Evolutionary conservation across 2,329 filamentous ascomycete genomes (phyloP).

Genomic region (Xylaria sp.): DNA sequence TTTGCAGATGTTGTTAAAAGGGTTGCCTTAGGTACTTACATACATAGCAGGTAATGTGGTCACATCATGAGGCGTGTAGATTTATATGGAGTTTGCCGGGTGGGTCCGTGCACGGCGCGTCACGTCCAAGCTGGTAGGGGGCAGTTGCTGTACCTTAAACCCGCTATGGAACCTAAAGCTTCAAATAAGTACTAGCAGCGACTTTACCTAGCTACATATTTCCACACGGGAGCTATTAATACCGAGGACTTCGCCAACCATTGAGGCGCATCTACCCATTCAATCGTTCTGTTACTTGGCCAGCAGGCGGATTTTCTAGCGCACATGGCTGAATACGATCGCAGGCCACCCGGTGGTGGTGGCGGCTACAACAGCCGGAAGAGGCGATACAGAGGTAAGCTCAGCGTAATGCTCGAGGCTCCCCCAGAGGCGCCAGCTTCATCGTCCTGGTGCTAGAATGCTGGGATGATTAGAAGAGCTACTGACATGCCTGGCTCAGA

Average conservation of each 20-base stretch:
- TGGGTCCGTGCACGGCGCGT: conserved; percentile 36
- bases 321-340: conserved; percentile 68
- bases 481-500: conserved; percentile 55
- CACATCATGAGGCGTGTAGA: not conserved
- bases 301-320: not conserved
- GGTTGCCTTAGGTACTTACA: not conserved
- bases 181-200: not conserved
- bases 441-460: conserved; percentile 1
- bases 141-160: conserved; percentile 6
- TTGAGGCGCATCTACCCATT: conserved; percentile 15
- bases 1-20: not conserved
- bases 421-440: not conserved
- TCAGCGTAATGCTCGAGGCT: conserved; percentile 7
- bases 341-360: conserved; percentile 60
- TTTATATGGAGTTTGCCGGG: not conserved
- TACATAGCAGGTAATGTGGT: not conserved
- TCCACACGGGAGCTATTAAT: conserved; percentile 11
- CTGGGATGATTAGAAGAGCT: not conserved
- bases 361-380: conserved; percentile 72
- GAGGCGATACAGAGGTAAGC: conserved; percentile 80
- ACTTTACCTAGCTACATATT: not conserved
- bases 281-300: not conserved
- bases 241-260: conserved; percentile 2
- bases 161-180: not conserved
- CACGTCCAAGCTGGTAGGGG: conserved; percentile 28